Base-by-base conservation (phyloP, 1,284 basidiomycete species). In the Rhizoctonia solani region DNA sequence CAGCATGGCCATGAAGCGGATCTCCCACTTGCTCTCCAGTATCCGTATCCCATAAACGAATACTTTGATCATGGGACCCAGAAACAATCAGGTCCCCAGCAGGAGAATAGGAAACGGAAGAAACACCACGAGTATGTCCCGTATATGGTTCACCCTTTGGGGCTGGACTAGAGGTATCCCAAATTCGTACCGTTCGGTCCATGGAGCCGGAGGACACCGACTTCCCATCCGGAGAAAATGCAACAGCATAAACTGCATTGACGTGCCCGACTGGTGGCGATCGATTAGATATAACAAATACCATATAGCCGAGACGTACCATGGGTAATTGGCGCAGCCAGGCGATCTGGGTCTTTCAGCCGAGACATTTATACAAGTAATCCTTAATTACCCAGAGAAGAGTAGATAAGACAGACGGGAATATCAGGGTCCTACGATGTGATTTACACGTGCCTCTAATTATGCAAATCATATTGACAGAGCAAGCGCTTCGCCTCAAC, bases 181-280 rank as follows among this genome's bases (percentile, higher is more conserved):
- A 68, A 9, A 68, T 21, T 13, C 67, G 44, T 2, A 68, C 27
- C 11, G 56, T 59, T 1, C 25, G 23, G 34, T 68, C 67, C 13
- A 41, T 39, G 3, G 67, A 68, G 11, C 67, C 67, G 21, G 67
- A 68, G 4, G 34, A 27, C 41, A 68, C 23, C 14, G 13, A 3
- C 11, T 19, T 11, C 5, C 56, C 56, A 50, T 59, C 56, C n/a
- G 14, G 42, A 5, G 50, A 68, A 59, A 66, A 44, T 25, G 59
- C 59, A 16, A 68, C 67, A 13, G 67, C 16, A 8, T 21, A 3
- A 25, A 68, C 67, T 11, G 46, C 32, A 19, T n/a, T 19, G 23
- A 14, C 19, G 46, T 68, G 67, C 1, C 67, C 67, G n/a, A n/a
- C n/a, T n/a, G n/a, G n/a, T n/a, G n/a, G n/a, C n/a, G n/a, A n/a